Percentiles rank a stretch among this genome's conserved stretches.
Evolutionary conservation across 441 rosid species (phyloP).

Genomic region (Adansonia gregorii): DNA sequence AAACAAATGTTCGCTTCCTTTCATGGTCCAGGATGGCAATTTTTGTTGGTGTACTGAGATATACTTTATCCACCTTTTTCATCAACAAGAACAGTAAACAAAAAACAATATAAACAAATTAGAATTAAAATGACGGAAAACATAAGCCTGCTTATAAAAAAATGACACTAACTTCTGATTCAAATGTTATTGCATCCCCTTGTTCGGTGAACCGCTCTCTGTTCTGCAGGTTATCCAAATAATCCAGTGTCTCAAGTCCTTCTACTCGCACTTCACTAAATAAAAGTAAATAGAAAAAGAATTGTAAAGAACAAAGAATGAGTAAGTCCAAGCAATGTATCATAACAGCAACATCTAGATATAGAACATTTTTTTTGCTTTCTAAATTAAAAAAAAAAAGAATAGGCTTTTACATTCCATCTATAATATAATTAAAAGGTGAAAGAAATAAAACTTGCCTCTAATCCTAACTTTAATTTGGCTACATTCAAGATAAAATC

Average conservation of each 20-base stretch:
- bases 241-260: conserved; percentile 60
- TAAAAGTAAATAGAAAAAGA: conserved; percentile 26
- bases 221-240: conserved; percentile 46
- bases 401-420: not conserved
- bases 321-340: not conserved
- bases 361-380: not conserved
- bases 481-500: not conserved
- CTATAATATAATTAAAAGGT: not conserved
- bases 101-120: not conserved
- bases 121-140: not conserved
- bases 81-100: conserved; percentile 9
- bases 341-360: not conserved
- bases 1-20: conserved; percentile 50
- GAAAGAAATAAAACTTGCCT: not conserved
- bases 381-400: not conserved
- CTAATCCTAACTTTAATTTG: not conserved
- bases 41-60: conserved; percentile 54
- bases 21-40: conserved; percentile 56
- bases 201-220: conserved; percentile 26
- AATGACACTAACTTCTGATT: conserved; percentile 26
- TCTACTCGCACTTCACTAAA: conserved; percentile 60
- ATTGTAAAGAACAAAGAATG: not conserved
- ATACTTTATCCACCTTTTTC: conserved; percentile 45
- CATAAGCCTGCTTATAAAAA: not conserved
- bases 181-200: conserved; percentile 30